Percentiles rank a stretch among this genome's conserved stretches.
Conservation (phyloP, 768 basidiomycete genomes). For the Naganishia vishniacii region DNA sequence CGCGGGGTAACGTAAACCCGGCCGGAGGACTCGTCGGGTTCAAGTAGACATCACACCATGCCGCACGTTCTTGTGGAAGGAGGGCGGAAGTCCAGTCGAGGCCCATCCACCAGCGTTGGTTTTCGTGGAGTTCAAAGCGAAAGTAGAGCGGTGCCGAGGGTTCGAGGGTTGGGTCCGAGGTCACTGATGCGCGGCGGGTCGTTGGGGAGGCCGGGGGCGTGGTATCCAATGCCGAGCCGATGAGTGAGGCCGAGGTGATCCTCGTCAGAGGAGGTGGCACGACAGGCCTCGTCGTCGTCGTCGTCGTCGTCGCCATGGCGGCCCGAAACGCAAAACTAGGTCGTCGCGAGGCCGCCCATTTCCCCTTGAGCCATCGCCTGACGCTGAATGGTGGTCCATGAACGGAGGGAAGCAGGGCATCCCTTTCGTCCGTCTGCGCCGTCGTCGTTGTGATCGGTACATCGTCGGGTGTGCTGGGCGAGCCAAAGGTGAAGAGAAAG, state of each 20-base stretch:
- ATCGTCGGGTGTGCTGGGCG: conserved; percentile 63
- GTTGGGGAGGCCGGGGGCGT: neutral
- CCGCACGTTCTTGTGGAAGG: conserved; percentile 79
- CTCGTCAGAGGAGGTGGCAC: too few species aligned
- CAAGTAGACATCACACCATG: conserved; percentile 70
- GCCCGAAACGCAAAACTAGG: conserved; percentile 57
- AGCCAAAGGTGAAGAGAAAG: conserved; percentile 62
- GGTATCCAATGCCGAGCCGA: conserved; percentile 33
- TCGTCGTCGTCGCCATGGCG: too few species aligned
- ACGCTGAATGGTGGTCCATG: conserved; percentile 55
- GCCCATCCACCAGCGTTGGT: conserved; percentile 97
- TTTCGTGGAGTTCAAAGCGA: conserved; percentile 84
- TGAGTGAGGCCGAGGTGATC: conserved; percentile 48
- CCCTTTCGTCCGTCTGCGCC: conserved; percentile 53
- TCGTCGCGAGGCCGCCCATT: conserved; percentile 55
- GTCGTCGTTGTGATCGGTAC: conserved; percentile 57
- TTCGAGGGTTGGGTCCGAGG: neutral
- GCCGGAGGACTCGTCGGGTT: conserved; percentile 64
- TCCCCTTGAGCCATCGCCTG: conserved; percentile 67
- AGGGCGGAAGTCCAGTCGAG: conserved; percentile 93
- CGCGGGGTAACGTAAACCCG: conserved; percentile 61
- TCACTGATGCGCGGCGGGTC: conserved; percentile 31
- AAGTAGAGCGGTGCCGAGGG: conserved; percentile 52
- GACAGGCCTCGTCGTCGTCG: too few species aligned
- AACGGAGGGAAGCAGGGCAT: neutral